Evolutionary conservation across 1,284 basidiomycete species (phyloP).

Genomic region (Ganoderma sp.): DNA sequence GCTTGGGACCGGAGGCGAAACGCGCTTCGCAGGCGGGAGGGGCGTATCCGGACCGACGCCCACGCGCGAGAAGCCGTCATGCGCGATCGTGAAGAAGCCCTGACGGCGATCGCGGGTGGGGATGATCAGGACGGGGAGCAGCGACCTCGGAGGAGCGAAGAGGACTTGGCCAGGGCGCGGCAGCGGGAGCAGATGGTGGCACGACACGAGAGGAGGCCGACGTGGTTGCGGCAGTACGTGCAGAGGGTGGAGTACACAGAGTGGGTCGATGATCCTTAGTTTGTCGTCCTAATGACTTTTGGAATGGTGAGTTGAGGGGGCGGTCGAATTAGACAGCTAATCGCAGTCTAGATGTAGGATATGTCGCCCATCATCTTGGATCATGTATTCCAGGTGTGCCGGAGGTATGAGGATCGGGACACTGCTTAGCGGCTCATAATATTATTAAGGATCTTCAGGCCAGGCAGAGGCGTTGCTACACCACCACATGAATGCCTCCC

Average conservation of each 20-base stretch:
- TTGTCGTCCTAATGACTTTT: background rate
- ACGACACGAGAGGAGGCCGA: constrained; percentile 57
- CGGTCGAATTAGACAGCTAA: background rate
- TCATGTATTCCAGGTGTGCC: background rate
- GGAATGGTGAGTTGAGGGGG: background rate
- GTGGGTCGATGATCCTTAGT: constrained; percentile 67
- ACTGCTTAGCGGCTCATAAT: background rate
- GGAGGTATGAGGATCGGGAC: background rate
- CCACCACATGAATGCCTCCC: background rate
- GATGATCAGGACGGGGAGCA: constrained; percentile 2
- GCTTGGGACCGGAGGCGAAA: constrained; percentile 73
- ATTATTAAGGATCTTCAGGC: constrained; percentile 1
- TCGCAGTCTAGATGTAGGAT: constrained; percentile 23
- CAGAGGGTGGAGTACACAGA: constrained; percentile 67
- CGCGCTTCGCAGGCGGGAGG: constrained; percentile 67
- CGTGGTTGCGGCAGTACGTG: constrained; percentile 71
- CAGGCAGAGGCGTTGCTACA: background rate
- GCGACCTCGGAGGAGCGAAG: constrained; percentile 30
- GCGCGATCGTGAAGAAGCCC: constrained; percentile 38
- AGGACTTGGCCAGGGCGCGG: constrained; percentile 43
- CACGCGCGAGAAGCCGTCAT: constrained; percentile 50
- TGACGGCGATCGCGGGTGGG: constrained; percentile 34
- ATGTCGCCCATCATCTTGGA: constrained; percentile 10
- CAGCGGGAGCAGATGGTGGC: constrained; percentile 50
- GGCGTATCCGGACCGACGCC: constrained; percentile 69